These are phyloP conservation scores for Eremothecium coryli DNA, from an alignment of 1,139 yeast species.

Conservation along the genomic window DNA sequence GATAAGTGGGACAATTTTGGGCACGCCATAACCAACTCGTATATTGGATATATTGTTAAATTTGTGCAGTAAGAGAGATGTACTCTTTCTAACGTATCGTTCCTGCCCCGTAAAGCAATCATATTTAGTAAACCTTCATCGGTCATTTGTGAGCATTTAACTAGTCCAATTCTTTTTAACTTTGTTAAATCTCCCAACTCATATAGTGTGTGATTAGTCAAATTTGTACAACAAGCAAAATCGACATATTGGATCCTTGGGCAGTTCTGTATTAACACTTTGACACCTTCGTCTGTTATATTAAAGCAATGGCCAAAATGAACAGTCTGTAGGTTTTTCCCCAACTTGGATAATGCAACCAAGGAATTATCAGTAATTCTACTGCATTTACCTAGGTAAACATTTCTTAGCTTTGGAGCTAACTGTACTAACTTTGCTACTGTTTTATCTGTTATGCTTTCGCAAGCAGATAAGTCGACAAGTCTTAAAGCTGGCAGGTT, in stretches of 20 bases:
- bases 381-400: constrained; percentile 81
- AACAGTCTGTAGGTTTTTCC: constrained; percentile 75
- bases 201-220: constrained; percentile 74
- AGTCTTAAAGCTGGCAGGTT: constrained; percentile 53
- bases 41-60: constrained; percentile 64
- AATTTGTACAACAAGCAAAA: constrained; percentile 85
- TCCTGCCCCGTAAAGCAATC: constrained; percentile 61
- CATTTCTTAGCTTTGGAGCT: constrained; percentile 82
- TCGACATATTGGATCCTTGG: constrained; percentile 87
- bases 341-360: constrained; percentile 60
- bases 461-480: constrained; percentile 79
- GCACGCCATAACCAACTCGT: constrained; percentile 64
- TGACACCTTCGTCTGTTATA: constrained; percentile 84
- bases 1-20: constrained; percentile 82
- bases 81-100: constrained; percentile 78
- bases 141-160: constrained; percentile 80
- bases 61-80: constrained; percentile 88
- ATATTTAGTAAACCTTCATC: constrained; percentile 78
- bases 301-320: constrained; percentile 92
- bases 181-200: constrained; percentile 73
- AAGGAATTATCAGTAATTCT: constrained; percentile 79
- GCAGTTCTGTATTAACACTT: constrained; percentile 64
- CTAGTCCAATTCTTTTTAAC: constrained; percentile 84
- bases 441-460: constrained; percentile 69
- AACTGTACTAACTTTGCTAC: constrained; percentile 61